phyloP scores from a whole-genome alignment of 805 yeast genomes.

The Teunomyces stri region DNA sequence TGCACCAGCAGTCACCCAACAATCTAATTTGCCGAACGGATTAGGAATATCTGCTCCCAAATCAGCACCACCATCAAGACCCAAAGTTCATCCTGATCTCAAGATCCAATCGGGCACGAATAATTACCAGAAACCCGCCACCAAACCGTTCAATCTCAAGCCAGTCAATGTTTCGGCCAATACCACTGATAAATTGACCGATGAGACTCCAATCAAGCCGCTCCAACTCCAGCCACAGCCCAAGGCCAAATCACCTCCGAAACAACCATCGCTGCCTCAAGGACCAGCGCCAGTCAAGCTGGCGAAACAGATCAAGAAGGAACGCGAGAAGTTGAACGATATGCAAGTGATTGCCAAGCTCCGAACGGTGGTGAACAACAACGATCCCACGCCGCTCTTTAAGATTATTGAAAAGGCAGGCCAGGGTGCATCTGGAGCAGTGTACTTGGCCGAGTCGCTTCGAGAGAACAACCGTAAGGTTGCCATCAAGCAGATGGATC shows the following conservation, averaged over 20 bases:
- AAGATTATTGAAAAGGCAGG: constrained; percentile 84
- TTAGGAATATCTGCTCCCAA: constrained; percentile 1
- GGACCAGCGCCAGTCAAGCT: constrained; percentile 23
- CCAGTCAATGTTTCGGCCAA: constrained; percentile 11
- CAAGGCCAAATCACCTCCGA: constrained; percentile 1
- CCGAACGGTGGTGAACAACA: constrained; percentile 74
- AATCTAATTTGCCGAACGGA: neutral
- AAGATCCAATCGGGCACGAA: constrained; percentile 5
- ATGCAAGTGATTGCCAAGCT: constrained; percentile 81
- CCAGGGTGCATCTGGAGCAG: constrained; percentile 98
- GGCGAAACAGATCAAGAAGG: constrained; percentile 40
- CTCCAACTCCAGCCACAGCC: constrained; percentile 19
- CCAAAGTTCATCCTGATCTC: constrained; percentile 7
- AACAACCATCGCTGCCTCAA: neutral
- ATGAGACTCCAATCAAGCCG: constrained; percentile 25
- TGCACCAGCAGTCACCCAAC: constrained; percentile 14
- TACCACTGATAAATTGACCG: neutral
- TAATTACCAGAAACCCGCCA: neutral
- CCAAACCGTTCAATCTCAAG: constrained; percentile 8
- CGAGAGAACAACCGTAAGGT: constrained; percentile 62
- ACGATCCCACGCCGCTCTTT: constrained; percentile 84
- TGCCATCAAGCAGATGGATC: constrained; percentile 95
- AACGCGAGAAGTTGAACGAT: constrained; percentile 62
- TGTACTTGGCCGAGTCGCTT: constrained; percentile 74
- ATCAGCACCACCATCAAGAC: constrained; percentile 9